phyloP scores from a whole-genome alignment of 1,139 yeast genomes.

The Candida sanyaensis region DNA sequence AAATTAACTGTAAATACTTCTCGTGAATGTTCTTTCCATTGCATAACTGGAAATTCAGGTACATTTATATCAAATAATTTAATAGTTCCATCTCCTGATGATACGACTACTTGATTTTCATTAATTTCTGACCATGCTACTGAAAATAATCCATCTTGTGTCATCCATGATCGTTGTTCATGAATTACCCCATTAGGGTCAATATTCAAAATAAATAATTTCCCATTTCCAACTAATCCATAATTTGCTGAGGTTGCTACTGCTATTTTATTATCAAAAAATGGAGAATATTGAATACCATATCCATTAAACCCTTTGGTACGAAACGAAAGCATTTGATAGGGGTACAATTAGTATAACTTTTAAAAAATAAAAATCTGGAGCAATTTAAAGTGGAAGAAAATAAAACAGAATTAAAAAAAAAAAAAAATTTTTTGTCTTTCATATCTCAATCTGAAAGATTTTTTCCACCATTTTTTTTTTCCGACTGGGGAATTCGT shows the following conservation, averaged over 20 bases:
- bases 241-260: slow-evolving; percentile 91
- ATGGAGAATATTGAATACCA: slow-evolving; percentile 88
- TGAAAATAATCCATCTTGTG: slow-evolving; percentile 92
- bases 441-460: neutral
- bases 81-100: slow-evolving; percentile 89
- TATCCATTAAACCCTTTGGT: slow-evolving; percentile 88
- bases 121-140: slow-evolving; percentile 88
- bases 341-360: too few species aligned
- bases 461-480: too few species aligned
- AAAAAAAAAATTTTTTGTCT: neutral
- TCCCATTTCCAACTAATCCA: slow-evolving; percentile 94
- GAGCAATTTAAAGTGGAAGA: neutral
- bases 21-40: slow-evolving; percentile 74
- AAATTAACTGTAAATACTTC: slow-evolving; percentile 91
- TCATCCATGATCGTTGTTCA: slow-evolving; percentile 68
- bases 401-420: neutral
- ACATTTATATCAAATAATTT: slow-evolving; percentile 77
- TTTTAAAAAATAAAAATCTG: neutral
- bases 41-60: slow-evolving; percentile 70
- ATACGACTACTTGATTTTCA: slow-evolving; percentile 80
- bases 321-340: slow-evolving; percentile 66
- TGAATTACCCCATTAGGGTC: slow-evolving; percentile 61
- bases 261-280: slow-evolving; percentile 83
- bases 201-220: slow-evolving; percentile 68
- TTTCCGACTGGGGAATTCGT: neutral